Percentiles rank a stretch among this genome's conserved stretches.
Evolutionary conservation across 306 rosid species (phyloP).

Genomic region (Cicer cuneatum): DNA sequence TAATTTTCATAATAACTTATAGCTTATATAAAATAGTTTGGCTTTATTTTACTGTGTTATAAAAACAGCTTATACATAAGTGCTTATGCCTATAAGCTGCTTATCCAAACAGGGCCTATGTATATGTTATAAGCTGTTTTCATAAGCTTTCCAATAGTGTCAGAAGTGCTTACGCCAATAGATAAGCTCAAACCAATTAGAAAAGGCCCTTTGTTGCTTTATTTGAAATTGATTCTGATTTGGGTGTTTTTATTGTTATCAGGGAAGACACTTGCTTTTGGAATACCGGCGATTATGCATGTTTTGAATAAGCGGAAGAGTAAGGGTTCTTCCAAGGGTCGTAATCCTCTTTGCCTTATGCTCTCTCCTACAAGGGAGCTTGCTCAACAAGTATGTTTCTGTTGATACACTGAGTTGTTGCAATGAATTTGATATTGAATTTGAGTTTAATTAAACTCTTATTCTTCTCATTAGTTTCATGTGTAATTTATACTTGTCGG

Average conservation of each 20-base stretch:
- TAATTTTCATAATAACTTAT: too few relatives aligned
- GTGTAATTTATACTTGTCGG: background rate
- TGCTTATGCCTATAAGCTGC: too few relatives aligned
- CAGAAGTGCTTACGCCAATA: too few relatives aligned
- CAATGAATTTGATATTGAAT: background rate
- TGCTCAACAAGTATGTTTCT: slow-evolving; percentile 84
- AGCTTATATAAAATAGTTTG: too few relatives aligned
- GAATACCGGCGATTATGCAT: slow-evolving; percentile 87
- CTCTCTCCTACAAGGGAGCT: slow-evolving; percentile 96
- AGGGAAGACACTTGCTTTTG: slow-evolving; percentile 97
- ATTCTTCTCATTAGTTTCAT: background rate
- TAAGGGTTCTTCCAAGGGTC: slow-evolving; percentile 57
- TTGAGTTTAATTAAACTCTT: background rate
- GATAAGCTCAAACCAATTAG: too few relatives aligned
- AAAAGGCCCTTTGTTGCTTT: background rate
- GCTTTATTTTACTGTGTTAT: too few relatives aligned
- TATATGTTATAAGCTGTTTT: too few relatives aligned
- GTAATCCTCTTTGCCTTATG: slow-evolving; percentile 84
- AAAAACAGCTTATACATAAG: too few relatives aligned
- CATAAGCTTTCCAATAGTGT: too few relatives aligned
- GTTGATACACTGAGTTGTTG: slow-evolving; percentile 4
- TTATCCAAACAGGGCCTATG: too few relatives aligned
- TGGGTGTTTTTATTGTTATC: background rate
- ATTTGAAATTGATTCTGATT: slow-evolving; percentile 31
- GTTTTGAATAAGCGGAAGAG: slow-evolving; percentile 70